These are phyloP conservation scores for Tetrapisispora iriomotensis DNA, from an alignment of 805 yeast genomes.

Conservation along the genomic window DNA sequence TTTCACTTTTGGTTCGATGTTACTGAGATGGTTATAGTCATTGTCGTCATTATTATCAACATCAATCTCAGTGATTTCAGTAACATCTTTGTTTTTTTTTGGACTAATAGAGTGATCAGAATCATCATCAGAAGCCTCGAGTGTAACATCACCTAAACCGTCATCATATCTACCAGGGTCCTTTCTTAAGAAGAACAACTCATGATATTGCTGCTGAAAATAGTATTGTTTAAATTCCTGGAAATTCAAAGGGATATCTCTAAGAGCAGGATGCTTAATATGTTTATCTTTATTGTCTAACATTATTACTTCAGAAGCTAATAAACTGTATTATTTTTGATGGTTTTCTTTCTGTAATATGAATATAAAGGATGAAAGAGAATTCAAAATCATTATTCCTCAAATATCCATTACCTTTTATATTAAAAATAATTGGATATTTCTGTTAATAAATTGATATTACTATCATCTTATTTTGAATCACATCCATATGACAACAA, in stretches of 20 bases:
- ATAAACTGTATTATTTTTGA: not conserved
- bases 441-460: no score
- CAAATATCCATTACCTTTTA: no score
- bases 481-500: no score
- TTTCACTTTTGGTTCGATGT: not conserved
- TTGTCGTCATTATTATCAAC: not conserved
- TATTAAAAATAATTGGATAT: no score
- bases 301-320: not conserved
- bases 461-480: no score
- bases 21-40: constrained; percentile 10
- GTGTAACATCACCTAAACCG: not conserved
- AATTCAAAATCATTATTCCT: no score
- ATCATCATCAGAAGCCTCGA: not conserved
- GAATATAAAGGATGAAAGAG: not conserved
- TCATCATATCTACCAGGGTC: not conserved
- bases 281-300: constrained; percentile 1
- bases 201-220: constrained; percentile 1
- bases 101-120: not conserved
- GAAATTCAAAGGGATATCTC: constrained; percentile 1
- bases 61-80: not conserved
- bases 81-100: constrained; percentile 1
- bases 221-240: constrained; percentile 1
- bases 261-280: not conserved
- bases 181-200: constrained; percentile 2
- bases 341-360: not conserved